Conservation (phyloP, 306 rosid species). For the Quercus suber region DNA sequence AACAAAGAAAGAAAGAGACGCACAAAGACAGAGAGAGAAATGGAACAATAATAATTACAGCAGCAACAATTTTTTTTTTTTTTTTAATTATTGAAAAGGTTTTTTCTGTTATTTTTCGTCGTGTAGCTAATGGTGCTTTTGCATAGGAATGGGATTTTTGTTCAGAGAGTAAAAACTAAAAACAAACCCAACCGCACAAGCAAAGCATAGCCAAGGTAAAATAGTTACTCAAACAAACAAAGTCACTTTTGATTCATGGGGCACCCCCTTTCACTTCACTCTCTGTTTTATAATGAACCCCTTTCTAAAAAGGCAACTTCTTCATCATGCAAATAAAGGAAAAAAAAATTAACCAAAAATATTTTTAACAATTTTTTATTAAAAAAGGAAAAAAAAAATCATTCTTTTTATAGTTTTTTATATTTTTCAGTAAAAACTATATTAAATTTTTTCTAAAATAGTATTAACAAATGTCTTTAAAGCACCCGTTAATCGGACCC, state of each 20-base stretch:
- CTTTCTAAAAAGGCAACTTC: no score
- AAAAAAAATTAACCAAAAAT: no score
- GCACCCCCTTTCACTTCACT: neutral
- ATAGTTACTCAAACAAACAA: neutral
- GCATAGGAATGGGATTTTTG: slow-evolving; percentile 19
- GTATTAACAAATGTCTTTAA: no score
- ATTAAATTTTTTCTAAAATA: no score
- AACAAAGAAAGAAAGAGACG: slow-evolving; percentile 20
- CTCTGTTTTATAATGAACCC: no score
- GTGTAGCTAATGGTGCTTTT: slow-evolving; percentile 17
- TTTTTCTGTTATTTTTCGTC: slow-evolving; percentile 30
- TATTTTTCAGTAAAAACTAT: no score
- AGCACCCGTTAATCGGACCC: no score
- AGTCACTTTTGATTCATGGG: neutral
- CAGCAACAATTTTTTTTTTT: slow-evolving; percentile 5
- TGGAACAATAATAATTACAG: slow-evolving; percentile 16
- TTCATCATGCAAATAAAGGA: no score
- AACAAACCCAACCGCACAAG: slow-evolving; percentile 34
- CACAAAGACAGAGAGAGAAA: slow-evolving; percentile 27
- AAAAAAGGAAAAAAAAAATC: no score
- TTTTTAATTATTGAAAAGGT: neutral
- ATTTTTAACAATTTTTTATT: no score
- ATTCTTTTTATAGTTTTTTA: no score
- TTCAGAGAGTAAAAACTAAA: slow-evolving; percentile 17
- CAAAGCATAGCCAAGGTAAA: slow-evolving; percentile 28